Percentiles rank a stretch among this genome's conserved stretches.
phyloP scores from a whole-genome alignment of 768 basidiomycete species.

The Kwoniella newhampshirensis region DNA sequence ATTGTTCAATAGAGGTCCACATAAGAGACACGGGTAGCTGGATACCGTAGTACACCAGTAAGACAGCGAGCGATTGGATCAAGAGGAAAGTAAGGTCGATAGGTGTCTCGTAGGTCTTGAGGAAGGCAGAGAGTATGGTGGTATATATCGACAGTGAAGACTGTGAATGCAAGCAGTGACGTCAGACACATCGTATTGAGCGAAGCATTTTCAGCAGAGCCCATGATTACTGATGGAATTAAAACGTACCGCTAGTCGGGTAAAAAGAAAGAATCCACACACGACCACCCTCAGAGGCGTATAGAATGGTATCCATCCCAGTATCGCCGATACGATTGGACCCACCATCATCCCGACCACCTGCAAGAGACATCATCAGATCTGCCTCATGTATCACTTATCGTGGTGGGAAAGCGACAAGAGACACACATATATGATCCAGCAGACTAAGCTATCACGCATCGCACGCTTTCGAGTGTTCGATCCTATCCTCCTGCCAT shows the following conservation, averaged over 20 bases:
- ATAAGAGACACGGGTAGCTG: constrained; percentile 7
- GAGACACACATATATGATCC: constrained; percentile 37
- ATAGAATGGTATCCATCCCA: constrained; percentile 45
- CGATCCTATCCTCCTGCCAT: constrained; percentile 35
- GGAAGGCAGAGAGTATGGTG: constrained; percentile 17
- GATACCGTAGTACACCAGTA: constrained; percentile 26
- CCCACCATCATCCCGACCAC: constrained; percentile 7
- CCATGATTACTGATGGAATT: no score
- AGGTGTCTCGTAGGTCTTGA: constrained; percentile 37
- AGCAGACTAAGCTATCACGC: constrained; percentile 28
- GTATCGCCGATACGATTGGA: constrained; percentile 3
- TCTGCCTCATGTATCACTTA: no score
- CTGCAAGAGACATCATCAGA: background rate
- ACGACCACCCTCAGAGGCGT: constrained; percentile 20
- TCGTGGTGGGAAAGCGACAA: no score
- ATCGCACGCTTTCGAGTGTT: constrained; percentile 33
- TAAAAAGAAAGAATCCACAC: constrained; percentile 20
- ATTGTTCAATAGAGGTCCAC: background rate
- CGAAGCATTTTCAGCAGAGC: no score
- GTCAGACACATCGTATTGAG: no score
- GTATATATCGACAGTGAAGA: constrained; percentile 28
- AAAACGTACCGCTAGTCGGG: constrained; percentile 24
- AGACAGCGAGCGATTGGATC: constrained; percentile 20
- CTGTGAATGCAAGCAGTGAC: constrained; percentile 4
- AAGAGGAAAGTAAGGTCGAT: constrained; percentile 41